A percentile compares a stretch with the other conserved stretches of the same genome.
phyloP scores from a whole-genome alignment of 202 grass and related monocot genomes.

The Musa balbisiana region DNA sequence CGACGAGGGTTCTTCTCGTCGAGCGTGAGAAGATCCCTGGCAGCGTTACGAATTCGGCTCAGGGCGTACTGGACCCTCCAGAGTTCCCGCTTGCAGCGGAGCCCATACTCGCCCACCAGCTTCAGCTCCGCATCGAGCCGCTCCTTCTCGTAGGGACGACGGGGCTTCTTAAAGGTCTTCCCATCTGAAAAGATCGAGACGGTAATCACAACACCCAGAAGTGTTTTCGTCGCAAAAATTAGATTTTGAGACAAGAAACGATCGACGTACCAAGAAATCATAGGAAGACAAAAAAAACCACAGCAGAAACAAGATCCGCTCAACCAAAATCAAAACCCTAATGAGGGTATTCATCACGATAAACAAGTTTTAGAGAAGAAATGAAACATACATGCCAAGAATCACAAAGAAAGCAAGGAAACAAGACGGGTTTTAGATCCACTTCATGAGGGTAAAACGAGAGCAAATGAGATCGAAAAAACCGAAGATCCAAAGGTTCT shows the following conservation, averaged over 20 bases:
- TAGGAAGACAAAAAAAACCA: no score
- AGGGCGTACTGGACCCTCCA: conserved; percentile 66
- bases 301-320: no score
- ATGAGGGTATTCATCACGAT: neutral
- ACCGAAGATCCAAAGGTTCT: neutral
- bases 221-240: neutral
- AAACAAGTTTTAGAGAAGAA: neutral
- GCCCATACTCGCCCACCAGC: conserved; percentile 58
- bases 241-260: neutral
- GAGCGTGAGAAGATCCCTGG: conserved; percentile 59
- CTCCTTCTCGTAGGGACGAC: conserved; percentile 68
- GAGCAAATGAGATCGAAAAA: neutral
- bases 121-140: conserved; percentile 63
- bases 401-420: neutral
- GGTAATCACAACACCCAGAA: neutral
- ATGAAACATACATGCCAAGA: no score
- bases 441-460: neutral
- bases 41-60: conserved; percentile 52
- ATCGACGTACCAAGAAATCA: neutral
- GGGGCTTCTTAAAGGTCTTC: conserved; percentile 75
- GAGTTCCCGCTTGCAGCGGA: conserved; percentile 65
- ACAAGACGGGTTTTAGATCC: neutral
- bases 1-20: conserved; percentile 67
- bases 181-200: conserved; percentile 33
- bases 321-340: neutral